Percentiles rank a stretch among this genome's conserved stretches.
Evolutionary conservation across 1,284 basidiomycete genomes (phyloP).

Genomic region (Apiotrichum porosum): DNA sequence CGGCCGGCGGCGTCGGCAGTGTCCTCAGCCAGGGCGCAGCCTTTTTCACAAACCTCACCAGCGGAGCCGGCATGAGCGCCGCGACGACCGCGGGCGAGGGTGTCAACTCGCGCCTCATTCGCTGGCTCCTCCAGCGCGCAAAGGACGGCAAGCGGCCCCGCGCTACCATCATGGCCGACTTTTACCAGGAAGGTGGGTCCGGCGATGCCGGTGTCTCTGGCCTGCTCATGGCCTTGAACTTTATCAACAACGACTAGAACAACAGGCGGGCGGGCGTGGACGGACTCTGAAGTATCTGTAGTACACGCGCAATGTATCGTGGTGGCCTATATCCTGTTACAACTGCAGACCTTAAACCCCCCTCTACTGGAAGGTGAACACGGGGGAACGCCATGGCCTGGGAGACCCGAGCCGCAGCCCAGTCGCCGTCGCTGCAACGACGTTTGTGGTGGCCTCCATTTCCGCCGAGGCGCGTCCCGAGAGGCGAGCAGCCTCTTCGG

Average conservation of each 20-base stretch:
- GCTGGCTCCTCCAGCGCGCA: slow-evolving; percentile 59
- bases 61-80: neutral
- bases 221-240: slow-evolving; percentile 15
- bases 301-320: too few relatives aligned
- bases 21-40: neutral
- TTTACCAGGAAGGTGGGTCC: slow-evolving; percentile 24
- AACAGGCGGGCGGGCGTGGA: neutral
- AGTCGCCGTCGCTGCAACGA: neutral
- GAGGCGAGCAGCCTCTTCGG: neutral
- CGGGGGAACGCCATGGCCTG: neutral
- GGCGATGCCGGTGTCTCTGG: slow-evolving; percentile 10
- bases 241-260: slow-evolving; percentile 8
- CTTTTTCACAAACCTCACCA: slow-evolving; percentile 7
- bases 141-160: slow-evolving; percentile 25
- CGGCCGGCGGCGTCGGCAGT: slow-evolving; percentile 5
- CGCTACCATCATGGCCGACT: slow-evolving; percentile 41
- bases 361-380: neutral
- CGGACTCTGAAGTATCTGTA: neutral
- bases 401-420: neutral
- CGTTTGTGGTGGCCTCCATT: neutral
- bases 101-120: slow-evolving; percentile 64
- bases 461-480: neutral
- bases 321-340: too few relatives aligned
- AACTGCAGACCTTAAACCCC: too few relatives aligned
- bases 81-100: slow-evolving; percentile 52